Base-by-base conservation (phyloP, 768 basidiomycete genomes). In the Lactarius psammicola region DNA sequence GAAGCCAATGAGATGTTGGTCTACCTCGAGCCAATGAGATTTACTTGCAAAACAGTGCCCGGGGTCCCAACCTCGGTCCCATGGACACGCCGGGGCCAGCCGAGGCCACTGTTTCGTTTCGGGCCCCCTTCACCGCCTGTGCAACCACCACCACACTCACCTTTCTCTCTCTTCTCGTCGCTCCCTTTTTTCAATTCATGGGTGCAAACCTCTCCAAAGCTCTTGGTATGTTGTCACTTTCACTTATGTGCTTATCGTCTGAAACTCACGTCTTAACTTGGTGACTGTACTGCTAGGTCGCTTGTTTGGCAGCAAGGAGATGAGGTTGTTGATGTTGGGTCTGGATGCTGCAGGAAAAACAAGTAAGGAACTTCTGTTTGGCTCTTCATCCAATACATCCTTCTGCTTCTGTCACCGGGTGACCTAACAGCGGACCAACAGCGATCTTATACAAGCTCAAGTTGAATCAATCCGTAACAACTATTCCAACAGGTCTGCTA, bases 391-490 rank as follows among this genome's bases (percentile, higher is more conserved):
- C 5, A 4, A 54, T 49, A 57, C 7, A 26, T 8, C 62, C 18
- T 53, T 3, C 38, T 44, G n/a, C 18, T 53, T 3, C 38, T 44
- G n/a, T 44, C 1, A 42, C 55, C 31, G 34, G 54, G 33, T 51
- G n/a, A 31, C 3, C 59, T 65, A 58, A 65, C 28, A 23, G 63
- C 68, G 69, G 40, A 68, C 62, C 38, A 56, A 18, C 76, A 98
- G 96, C 96, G 54, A 98, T 98, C 75, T 85, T 98, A 56, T 98
- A 98, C 84, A 98, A 98, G 77, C 88, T 98, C 78, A 98, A 98
- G 80, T 80, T 98, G 76, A 97, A 98, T 79, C 95, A 98, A 79
- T 95, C 93, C 58, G 96, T 98, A 65, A 98, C 96, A 26, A 98
- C 96, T 26, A 98, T 98, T 74, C 96, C 96, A 66, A 98, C 96